These are phyloP conservation scores for Dictyostelium citrinum DNA, from an alignment of 78 protist species.

Conservation along the genomic window DNA sequence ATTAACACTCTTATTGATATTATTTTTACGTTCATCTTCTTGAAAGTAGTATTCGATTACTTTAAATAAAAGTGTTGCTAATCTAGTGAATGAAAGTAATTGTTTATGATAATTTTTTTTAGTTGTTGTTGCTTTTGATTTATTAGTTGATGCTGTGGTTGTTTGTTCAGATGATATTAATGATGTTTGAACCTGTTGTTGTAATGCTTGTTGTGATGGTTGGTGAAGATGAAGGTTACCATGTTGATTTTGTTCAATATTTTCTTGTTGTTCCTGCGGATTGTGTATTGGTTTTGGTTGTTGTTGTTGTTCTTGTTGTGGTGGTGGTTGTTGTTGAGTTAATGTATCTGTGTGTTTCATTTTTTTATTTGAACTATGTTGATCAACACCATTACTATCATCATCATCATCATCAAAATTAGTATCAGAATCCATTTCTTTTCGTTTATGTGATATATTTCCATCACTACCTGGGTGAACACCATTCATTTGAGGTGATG, in stretches of 20 bases:
- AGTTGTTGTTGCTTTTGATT: background rate
- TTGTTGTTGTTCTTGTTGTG: background rate
- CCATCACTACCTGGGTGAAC: background rate
- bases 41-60: background rate
- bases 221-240: background rate
- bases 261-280: background rate
- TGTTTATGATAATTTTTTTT: background rate
- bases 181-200: background rate
- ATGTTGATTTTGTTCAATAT: background rate
- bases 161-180: background rate
- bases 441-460: background rate
- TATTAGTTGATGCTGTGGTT: background rate
- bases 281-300: too few species aligned
- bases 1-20: background rate
- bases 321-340: background rate
- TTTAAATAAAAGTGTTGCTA: conserved; percentile 19
- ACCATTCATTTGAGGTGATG: background rate
- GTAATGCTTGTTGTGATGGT: background rate
- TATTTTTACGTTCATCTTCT: background rate
- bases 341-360: background rate
- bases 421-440: background rate
- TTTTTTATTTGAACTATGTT: background rate
- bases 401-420: background rate
- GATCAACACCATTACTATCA: background rate
- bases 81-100: conserved; percentile 4